Evolutionary conservation across 1,284 basidiomycete genomes (phyloP).

Genomic region (Volvariella surrecta): DNA sequence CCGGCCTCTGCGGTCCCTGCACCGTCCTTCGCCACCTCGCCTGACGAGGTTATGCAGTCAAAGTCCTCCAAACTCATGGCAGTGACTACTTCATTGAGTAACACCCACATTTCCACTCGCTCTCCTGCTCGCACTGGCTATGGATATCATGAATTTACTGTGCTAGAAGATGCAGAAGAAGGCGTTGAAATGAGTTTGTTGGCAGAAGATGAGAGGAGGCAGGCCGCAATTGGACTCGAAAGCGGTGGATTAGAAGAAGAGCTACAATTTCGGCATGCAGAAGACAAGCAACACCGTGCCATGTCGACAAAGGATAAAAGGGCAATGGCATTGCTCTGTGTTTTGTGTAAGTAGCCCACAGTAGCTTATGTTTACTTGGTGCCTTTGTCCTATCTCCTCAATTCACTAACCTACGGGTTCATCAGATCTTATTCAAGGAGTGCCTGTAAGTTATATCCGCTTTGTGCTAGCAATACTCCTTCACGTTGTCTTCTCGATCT

Average conservation of each 20-base stretch:
- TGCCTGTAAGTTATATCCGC: constrained; percentile 65
- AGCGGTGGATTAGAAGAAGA: constrained; percentile 21
- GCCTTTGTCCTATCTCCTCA: constrained; percentile 5
- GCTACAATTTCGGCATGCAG: constrained; percentile 15
- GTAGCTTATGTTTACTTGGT: constrained; percentile 3
- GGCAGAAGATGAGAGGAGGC: constrained; percentile 44
- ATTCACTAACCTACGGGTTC: background rate
- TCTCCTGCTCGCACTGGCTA: constrained; percentile 26
- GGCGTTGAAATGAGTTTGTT: constrained; percentile 61
- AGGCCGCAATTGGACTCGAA: constrained; percentile 32
- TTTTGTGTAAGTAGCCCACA: constrained; percentile 69
- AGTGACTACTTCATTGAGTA: constrained; percentile 47
- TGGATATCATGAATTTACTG: constrained; percentile 26
- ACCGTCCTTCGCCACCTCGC: constrained; percentile 8
- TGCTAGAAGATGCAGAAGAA: constrained; percentile 35
- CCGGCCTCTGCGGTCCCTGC: too few species aligned
- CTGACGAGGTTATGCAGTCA: constrained; percentile 30
- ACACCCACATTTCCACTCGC: constrained; percentile 57
- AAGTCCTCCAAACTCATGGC: constrained; percentile 26
- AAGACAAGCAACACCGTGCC: constrained; percentile 28
- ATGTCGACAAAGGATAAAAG: constrained; percentile 73
- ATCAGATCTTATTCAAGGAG: constrained; percentile 86
- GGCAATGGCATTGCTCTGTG: constrained; percentile 80
- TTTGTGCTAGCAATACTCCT: constrained; percentile 10
- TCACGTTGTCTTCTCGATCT: constrained; percentile 7